Conservation (phyloP, 1,284 basidiomycete genomes). For the Naganishia sp. region DNA sequence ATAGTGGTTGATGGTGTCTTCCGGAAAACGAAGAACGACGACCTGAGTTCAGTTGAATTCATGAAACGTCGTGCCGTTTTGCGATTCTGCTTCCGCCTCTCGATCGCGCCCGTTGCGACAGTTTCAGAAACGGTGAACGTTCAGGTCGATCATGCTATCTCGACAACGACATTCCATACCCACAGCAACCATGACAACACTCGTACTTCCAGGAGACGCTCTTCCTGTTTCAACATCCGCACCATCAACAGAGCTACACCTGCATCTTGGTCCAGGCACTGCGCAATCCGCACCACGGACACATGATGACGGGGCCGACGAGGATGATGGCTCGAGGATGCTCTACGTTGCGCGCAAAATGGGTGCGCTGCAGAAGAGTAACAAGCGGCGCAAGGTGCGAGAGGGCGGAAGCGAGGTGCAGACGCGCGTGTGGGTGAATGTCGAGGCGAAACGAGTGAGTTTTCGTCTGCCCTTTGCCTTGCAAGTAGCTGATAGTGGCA, state of each 20-base stretch:
- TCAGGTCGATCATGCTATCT: neutral
- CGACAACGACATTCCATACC: neutral
- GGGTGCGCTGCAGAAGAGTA: conserved; percentile 42
- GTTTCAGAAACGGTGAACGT: conserved; percentile 1
- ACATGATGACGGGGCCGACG: neutral
- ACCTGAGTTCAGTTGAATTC: neutral
- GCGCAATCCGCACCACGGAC: conserved; percentile 22
- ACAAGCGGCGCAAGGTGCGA: conserved; percentile 36
- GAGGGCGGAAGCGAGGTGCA: conserved; percentile 18
- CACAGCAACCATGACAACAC: conserved; percentile 29
- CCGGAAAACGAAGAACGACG: neutral
- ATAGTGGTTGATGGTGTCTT: neutral
- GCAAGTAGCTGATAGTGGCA: neutral
- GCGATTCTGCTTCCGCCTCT: conserved; percentile 24
- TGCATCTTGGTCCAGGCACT: conserved; percentile 38
- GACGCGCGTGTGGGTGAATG: conserved; percentile 48
- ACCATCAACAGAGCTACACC: conserved; percentile 2
- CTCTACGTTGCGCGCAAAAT: conserved; percentile 45
- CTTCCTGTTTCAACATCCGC: conserved; percentile 41
- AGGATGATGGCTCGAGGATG: too few relatives aligned
- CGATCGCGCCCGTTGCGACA: conserved; percentile 22
- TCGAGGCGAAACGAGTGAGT: conserved; percentile 48
- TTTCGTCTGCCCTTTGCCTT: neutral
- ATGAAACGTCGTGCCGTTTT: conserved; percentile 2
- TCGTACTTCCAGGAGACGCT: conserved; percentile 51